These are phyloP conservation scores for Acanthamoeba lenticulata DNA, from an alignment of 208 protist genomes.

Conservation along the genomic window DNA sequence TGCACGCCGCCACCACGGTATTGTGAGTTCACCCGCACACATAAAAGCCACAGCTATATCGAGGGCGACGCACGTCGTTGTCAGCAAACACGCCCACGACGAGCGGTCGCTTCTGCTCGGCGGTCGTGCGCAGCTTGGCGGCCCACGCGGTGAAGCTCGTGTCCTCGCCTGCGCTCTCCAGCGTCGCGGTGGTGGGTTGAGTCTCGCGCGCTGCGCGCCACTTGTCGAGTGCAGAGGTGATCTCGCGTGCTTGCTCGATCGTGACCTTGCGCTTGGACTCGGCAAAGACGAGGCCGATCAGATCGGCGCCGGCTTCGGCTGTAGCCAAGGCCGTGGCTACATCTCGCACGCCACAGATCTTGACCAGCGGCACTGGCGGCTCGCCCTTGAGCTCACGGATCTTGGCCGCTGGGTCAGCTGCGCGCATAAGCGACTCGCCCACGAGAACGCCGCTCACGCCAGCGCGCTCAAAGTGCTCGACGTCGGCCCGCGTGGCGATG, in stretches of 20 bases:
- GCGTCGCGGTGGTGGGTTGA: neutral
- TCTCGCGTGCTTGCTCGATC: conserved; percentile 62
- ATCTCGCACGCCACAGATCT: conserved; percentile 78
- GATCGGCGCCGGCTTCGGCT: conserved; percentile 75
- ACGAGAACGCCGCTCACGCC: conserved; percentile 79
- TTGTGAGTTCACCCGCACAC: no score
- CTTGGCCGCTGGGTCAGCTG: conserved; percentile 23
- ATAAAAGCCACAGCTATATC: no score
- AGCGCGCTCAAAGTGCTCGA: conserved; percentile 17
- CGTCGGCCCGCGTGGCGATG: conserved; percentile 73
- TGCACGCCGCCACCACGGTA: neutral
- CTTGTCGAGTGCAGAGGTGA: conserved; percentile 34
- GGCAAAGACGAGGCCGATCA: conserved; percentile 84
- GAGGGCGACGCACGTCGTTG: neutral
- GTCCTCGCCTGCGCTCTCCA: neutral
- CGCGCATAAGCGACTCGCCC: conserved; percentile 83
- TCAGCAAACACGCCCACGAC: conserved; percentile 80
- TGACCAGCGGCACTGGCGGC: conserved; percentile 61
- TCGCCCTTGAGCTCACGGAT: neutral
- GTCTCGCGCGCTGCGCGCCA: neutral
- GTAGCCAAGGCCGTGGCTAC: conserved; percentile 67
- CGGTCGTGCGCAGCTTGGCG: neutral
- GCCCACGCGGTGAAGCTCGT: neutral
- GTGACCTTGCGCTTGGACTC: conserved; percentile 75
- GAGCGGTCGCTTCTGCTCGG: conserved; percentile 66